These are phyloP conservation scores for Hypholoma fasciculare DNA, from an alignment of 768 basidiomycete species.

Conservation along the genomic window DNA sequence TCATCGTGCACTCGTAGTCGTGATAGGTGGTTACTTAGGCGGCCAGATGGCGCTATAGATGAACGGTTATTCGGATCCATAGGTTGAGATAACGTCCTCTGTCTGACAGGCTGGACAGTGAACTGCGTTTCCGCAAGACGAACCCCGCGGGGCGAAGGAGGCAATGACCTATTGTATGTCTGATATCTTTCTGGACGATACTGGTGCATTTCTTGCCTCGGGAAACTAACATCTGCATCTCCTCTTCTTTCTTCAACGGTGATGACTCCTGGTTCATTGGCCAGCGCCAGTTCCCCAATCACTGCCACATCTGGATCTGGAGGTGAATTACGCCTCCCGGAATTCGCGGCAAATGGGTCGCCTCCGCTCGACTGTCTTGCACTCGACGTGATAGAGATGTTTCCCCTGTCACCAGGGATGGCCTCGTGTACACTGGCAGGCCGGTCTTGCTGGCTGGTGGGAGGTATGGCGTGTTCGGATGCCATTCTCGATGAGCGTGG, in stretches of 20 bases:
- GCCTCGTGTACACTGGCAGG: constrained; percentile 3
- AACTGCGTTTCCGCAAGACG: background rate
- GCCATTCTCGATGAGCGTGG: background rate
- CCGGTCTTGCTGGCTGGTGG: background rate
- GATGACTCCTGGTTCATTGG: no score
- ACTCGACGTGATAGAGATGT: background rate
- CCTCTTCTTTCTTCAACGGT: no score
- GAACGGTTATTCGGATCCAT: background rate
- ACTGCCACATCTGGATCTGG: no score
- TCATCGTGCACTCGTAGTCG: background rate
- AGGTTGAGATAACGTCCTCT: background rate
- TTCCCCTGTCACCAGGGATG: background rate
- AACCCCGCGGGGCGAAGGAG: background rate
- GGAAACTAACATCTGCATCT: background rate
- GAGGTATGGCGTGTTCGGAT: constrained; percentile 1
- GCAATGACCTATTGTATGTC: background rate
- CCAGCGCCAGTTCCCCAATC: no score
- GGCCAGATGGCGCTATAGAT: background rate
- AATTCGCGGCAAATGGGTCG: background rate
- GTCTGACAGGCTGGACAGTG: background rate
- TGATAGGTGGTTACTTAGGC: background rate
- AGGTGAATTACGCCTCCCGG: background rate
- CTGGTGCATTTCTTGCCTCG: background rate
- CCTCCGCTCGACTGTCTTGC: background rate
- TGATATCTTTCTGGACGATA: background rate